Evolutionary conservation across 106 monocot genomes (phyloP).

Genomic region (Dendrobium officinale): DNA sequence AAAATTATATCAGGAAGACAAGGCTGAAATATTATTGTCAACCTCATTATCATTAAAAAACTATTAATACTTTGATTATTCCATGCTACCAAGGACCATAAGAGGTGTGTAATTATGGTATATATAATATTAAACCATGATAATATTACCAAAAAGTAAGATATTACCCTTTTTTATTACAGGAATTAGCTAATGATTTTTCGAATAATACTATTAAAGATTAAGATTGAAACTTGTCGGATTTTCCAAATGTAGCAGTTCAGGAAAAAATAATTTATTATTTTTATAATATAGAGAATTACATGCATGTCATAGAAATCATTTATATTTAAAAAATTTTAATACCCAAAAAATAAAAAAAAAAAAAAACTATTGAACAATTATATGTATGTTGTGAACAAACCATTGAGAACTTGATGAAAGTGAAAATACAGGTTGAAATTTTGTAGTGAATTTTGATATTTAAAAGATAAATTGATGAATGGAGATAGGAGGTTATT

Average conservation of each 20-base stretch:
- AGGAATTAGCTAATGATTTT: background rate
- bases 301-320: too few relatives aligned
- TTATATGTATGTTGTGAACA: too few relatives aligned
- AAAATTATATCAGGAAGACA: background rate
- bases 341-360: too few relatives aligned
- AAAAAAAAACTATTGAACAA: too few relatives aligned
- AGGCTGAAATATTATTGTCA: too few relatives aligned
- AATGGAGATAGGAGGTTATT: too few relatives aligned
- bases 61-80: background rate
- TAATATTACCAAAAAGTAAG: background rate
- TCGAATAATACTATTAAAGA: background rate
- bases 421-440: too few relatives aligned
- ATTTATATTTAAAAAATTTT: too few relatives aligned
- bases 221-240: background rate
- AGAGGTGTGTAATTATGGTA: background rate
- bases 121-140: background rate
- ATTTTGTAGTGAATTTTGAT: too few relatives aligned
- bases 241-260: background rate
- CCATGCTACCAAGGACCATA: background rate
- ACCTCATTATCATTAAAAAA: background rate
- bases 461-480: too few relatives aligned
- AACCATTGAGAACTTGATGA: too few relatives aligned
- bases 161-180: background rate
- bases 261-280: background rate
- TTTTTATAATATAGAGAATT: background rate